A percentile compares a stretch with the other conserved stretches of the same genome.
These are phyloP conservation scores for Ceratopteris richardii DNA, from an alignment of 75 land plant genomes.

Conservation along the genomic window DNA sequence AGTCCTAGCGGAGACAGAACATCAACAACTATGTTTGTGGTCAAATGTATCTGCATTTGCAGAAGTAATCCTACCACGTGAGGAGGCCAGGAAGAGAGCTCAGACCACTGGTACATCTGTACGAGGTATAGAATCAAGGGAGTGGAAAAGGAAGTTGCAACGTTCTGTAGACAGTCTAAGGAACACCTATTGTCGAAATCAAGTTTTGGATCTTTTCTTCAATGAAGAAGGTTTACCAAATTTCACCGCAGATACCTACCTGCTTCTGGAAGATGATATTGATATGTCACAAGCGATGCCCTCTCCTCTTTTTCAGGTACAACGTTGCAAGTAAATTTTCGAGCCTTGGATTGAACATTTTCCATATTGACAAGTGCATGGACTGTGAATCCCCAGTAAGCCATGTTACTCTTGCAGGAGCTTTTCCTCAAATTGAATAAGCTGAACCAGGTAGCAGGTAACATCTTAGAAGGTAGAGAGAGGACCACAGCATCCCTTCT, in stretches of 20 bases:
- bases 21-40: too few species aligned
- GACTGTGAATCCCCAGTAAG: too few species aligned
- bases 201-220: conserved; percentile 12
- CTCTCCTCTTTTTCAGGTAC: conserved; percentile 18
- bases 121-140: conserved; percentile 10
- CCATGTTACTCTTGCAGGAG: conserved; percentile 9
- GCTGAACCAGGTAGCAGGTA: conserved; percentile 8
- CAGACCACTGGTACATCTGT: too few species aligned
- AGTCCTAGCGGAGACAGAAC: too few species aligned
- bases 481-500: conserved; percentile 8
- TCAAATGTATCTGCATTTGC: conserved; percentile 16
- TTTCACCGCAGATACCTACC: conserved; percentile 9
- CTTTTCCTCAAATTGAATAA: conserved; percentile 17
- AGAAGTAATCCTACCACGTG: conserved; percentile 7
- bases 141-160: conserved; percentile 11
- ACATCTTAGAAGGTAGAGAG: conserved; percentile 14
- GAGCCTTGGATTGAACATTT: too few species aligned
- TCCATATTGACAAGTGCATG: too few species aligned
- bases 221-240: conserved; percentile 10
- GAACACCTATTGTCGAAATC: conserved; percentile 2
- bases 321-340: too few species aligned
- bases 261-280: not conserved
- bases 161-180: conserved; percentile 14
- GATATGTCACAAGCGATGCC: conserved; percentile 10
- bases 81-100: conserved; percentile 47